Evolutionary conservation across 331 rosid species (phyloP).

Genomic region (Quercus lobata): DNA sequence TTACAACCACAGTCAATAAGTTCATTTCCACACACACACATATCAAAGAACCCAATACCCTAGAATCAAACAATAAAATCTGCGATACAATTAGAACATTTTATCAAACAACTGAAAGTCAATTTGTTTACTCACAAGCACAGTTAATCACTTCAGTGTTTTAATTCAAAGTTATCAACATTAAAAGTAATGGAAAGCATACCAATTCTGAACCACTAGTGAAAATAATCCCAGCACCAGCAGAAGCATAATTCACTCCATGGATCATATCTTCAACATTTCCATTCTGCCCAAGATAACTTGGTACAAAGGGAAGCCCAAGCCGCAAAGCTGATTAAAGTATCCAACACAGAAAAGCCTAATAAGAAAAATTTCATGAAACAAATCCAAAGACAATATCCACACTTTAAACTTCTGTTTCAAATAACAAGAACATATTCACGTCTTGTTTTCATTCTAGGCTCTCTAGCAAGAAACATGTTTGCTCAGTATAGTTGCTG

Average conservation of each 20-base stretch:
- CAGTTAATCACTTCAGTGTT: neutral
- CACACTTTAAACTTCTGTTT: no score
- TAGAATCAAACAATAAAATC: no score
- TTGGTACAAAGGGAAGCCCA: constrained; percentile 87
- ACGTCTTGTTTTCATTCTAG: neutral
- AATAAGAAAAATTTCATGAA: neutral
- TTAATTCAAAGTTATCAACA: neutral
- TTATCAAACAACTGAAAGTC: neutral
- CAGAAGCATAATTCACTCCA: constrained; percentile 90
- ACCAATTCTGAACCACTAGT: constrained; percentile 90
- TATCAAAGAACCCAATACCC: no score
- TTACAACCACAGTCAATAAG: no score
- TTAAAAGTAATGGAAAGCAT: constrained; percentile 2
- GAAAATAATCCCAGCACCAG: constrained; percentile 87
- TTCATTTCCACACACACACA: no score
- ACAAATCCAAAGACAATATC: no score
- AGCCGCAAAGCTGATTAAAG: constrained; percentile 56
- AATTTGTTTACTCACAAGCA: neutral
- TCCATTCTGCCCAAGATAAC: constrained; percentile 78
- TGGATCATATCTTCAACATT: constrained; percentile 56
- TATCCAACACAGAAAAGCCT: neutral
- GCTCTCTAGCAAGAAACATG: neutral
- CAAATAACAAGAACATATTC: neutral
- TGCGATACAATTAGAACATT: neutral
- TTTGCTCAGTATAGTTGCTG: neutral